Percentiles rank a stretch among this genome's conserved stretches.
Conservation (phyloP, 2,329 filamentous ascomycete species). For the Penicillium oxalicum region DNA sequence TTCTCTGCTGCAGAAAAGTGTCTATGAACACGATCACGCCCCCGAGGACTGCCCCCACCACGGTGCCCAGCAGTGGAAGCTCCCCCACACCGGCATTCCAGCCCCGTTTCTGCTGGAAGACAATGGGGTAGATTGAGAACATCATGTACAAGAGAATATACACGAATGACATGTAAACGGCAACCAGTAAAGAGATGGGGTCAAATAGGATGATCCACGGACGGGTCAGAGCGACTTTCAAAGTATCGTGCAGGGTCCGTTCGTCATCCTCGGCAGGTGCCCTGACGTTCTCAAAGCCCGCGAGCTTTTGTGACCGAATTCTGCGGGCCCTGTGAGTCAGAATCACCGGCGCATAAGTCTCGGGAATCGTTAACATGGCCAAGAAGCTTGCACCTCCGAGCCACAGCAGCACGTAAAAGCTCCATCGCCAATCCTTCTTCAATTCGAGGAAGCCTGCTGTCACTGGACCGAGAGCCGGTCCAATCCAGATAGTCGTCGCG, state of each 20-base stretch:
- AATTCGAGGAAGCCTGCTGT: constrained; percentile 54
- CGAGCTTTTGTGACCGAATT: constrained; percentile 45
- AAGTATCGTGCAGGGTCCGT: constrained; percentile 41
- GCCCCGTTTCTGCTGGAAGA: constrained; percentile 45
- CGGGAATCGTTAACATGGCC: constrained; percentile 54
- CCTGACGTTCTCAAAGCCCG: constrained; percentile 49
- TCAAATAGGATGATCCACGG: constrained; percentile 54
- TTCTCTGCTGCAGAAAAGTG: constrained; percentile 36
- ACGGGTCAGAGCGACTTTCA: constrained; percentile 49
- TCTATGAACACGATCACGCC: constrained; percentile 36
- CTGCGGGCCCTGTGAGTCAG: constrained; percentile 50
- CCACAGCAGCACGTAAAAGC: constrained; percentile 42
- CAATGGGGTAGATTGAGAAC: constrained; percentile 54
- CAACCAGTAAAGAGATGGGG: constrained; percentile 48
- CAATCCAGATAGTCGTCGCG: constrained; percentile 49
- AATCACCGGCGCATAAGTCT: constrained; percentile 50
- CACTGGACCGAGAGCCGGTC: constrained; percentile 50
- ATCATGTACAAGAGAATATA: constrained; percentile 55
- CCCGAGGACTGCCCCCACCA: constrained; percentile 12
- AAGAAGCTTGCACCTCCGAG: constrained; percentile 30
- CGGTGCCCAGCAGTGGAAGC: constrained; percentile 42
- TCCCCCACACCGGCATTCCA: constrained; percentile 52
- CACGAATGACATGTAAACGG: constrained; percentile 50
- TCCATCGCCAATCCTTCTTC: constrained; percentile 45
- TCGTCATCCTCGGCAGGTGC: constrained; percentile 46